Base-by-base conservation (phyloP, 805 yeast species). In the Candida taoyuanica region DNA sequence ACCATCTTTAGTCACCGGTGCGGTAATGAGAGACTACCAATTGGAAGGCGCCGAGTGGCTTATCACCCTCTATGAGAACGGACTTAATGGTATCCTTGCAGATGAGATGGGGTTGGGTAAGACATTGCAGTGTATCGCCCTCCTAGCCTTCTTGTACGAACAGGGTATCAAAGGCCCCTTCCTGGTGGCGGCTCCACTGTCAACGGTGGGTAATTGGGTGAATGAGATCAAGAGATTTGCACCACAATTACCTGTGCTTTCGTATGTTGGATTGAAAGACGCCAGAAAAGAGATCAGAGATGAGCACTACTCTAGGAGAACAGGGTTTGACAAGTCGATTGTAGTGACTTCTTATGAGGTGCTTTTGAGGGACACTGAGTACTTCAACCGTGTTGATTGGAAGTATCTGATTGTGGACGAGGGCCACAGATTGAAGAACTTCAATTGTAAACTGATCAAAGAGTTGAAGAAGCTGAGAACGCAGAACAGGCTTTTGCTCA, bases 91-190 rank as follows among this genome's bases (percentile, higher is more conserved):
- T 3, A 89, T 93, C 25, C 64, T 93, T 16, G 98, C 98, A 1
- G 98, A 93, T 63, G 98, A 91, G 59, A 91, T 91, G 98, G 98
- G 98, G 0, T 65, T 91, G 18, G 98, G 98, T 2, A 91, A 91
- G 57, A 93, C 98, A 0, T 60, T 91, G 7, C 96, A 93, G 59
- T 81, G 93, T 30, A 86, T 91, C 39, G 74, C 96, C 0, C 69
- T 91, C 43, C 52, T 88, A 4, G 76, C 86, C 5, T 85, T 81
- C 53, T 64, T 89, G 26, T 72, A 81, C 32, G 96, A 86, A 48
- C 78, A 85, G 58, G 88, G 85, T 3, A 75, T 86, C 1, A 61
- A 64, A 27, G 95, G 95, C 0, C 93, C 94, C 0, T 86, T 84
- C 50, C 60, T 86, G 28, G 69, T 86, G 37, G 82, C 85, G 19